Percentiles rank a stretch among this genome's conserved stretches.
Evolutionary conservation across 75 land plant genomes (phyloP).

Genomic region (Pinus tabuliformis): DNA sequence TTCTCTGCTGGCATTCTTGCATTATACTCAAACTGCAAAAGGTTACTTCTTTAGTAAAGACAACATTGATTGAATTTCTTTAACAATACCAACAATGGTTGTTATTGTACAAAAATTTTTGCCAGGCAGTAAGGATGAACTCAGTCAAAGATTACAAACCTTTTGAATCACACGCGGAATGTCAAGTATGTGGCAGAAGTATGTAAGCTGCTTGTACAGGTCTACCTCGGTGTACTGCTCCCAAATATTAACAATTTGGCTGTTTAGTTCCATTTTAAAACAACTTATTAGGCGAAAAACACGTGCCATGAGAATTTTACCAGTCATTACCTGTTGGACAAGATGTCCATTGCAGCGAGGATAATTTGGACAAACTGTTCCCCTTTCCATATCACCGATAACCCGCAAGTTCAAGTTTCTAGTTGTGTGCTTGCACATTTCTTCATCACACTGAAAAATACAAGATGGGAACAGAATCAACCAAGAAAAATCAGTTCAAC

Average conservation of each 20-base stretch:
- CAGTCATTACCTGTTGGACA: conserved; percentile 59
- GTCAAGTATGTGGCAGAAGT: conserved; percentile 79
- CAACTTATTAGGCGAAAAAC: neutral
- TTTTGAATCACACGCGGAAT: conserved; percentile 63
- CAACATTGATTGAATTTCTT: neutral
- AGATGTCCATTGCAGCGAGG: conserved; percentile 93
- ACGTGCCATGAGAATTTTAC: neutral
- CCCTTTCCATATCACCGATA: conserved; percentile 85
- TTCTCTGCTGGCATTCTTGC: conserved; percentile 55
- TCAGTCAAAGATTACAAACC: conserved; percentile 44
- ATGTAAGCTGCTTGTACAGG: conserved; percentile 89
- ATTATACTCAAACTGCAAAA: conserved; percentile 57
- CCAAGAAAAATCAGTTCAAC: neutral
- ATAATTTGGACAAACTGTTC: conserved; percentile 92
- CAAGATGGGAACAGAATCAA: neutral
- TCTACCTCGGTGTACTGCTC: conserved; percentile 88
- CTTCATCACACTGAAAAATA: conserved; percentile 88
- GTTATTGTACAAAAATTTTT: neutral
- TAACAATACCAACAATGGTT: neutral
- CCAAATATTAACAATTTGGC: neutral
- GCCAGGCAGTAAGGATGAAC: neutral
- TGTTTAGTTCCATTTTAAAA: neutral
- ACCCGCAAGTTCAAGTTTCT: conserved; percentile 64
- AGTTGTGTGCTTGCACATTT: conserved; percentile 81
- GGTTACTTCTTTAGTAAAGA: neutral